Conservation (phyloP, 2,329 filamentous ascomycete genomes). For the Claviceps pazoutovae region DNA sequence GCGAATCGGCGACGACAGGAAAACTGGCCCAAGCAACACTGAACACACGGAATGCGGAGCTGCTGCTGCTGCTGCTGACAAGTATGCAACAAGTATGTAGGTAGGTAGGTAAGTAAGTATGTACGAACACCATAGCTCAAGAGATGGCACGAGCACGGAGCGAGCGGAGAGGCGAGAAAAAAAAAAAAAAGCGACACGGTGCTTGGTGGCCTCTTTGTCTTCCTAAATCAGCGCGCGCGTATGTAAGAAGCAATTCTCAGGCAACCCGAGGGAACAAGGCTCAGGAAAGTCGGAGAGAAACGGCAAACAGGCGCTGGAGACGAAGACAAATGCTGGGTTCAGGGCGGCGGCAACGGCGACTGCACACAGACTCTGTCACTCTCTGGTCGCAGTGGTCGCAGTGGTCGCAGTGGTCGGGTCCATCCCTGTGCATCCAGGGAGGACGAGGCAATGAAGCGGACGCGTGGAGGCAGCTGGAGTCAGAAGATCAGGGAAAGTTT, state of each 20-base stretch:
- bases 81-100: too few relatives aligned
- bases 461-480: neutral
- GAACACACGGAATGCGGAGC: neutral
- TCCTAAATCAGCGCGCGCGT: neutral
- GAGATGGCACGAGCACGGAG: constrained; percentile 4
- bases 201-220: neutral
- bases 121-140: constrained; percentile 3
- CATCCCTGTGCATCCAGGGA: neutral
- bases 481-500: constrained; percentile 1
- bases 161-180: neutral
- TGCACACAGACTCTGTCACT: neutral
- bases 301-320: neutral
- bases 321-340: too few relatives aligned
- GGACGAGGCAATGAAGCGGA: neutral
- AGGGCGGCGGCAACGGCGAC: constrained; percentile 2
- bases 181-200: neutral
- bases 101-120: too few relatives aligned
- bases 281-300: neutral
- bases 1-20: neutral
- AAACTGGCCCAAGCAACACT: neutral
- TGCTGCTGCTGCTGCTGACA: neutral
- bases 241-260: constrained; percentile 1
- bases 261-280: neutral
- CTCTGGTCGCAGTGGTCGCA: neutral
- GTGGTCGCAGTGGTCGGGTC: neutral